These are phyloP conservation scores for Candida hispaniensis DNA, from an alignment of 805 yeast genomes.

Conservation along the genomic window DNA sequence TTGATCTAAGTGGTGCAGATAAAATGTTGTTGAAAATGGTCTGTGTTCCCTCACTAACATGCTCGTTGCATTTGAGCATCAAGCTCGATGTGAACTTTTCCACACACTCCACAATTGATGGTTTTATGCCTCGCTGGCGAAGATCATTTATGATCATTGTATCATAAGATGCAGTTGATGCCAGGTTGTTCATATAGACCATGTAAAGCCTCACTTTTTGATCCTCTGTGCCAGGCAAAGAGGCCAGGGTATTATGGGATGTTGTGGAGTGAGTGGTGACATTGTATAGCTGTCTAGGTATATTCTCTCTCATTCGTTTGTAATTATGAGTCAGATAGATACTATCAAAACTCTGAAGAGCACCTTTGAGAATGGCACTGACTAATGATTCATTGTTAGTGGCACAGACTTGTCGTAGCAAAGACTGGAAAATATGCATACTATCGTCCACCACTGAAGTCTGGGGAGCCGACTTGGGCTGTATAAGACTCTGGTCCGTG, in stretches of 20 bases:
- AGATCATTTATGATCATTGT: conserved; percentile 41
- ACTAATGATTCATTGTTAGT: conserved; percentile 56
- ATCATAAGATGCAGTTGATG: conserved; percentile 50
- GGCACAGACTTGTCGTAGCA: conserved; percentile 53
- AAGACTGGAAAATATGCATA: conserved; percentile 57
- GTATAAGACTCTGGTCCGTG: too few species aligned
- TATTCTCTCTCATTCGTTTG: conserved; percentile 36
- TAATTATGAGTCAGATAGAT: conserved; percentile 52
- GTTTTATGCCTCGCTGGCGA: too few species aligned
- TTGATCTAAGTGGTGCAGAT: conserved; percentile 28
- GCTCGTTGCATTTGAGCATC: conserved; percentile 29
- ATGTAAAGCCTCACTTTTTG: conserved; percentile 47
- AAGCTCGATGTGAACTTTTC: conserved; percentile 27
- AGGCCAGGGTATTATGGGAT: conserved; percentile 21
- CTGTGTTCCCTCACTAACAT: conserved; percentile 37
- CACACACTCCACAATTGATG: too few species aligned
- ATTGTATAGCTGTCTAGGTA: conserved; percentile 30
- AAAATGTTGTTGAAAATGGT: conserved; percentile 33
- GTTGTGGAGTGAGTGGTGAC: conserved; percentile 17
- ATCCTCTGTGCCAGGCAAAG: conserved; percentile 29
- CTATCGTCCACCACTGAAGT: conserved; percentile 84
- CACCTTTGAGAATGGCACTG: conserved; percentile 42
- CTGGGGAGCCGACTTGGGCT: conserved; percentile 44
- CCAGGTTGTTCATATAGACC: conserved; percentile 61
- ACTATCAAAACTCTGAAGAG: conserved; percentile 49